Evolutionary conservation across 2,329 filamentous ascomycete species (phyloP), one percentile per base, ranked within the genome.

Genomic region (Bipolaris bicolor): DNA sequence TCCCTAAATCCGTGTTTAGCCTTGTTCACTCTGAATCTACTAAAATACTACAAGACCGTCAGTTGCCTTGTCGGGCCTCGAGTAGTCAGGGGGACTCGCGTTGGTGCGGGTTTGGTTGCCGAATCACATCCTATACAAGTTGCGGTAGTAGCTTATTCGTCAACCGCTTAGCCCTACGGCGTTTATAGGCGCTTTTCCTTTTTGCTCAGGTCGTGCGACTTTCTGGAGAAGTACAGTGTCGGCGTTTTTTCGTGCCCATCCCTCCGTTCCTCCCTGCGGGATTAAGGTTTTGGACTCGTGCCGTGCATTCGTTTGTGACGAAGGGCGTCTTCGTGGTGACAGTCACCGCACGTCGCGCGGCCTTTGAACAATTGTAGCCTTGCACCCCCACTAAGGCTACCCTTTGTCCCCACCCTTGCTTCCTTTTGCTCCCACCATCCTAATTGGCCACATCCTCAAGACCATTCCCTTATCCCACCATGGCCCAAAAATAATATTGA

Each of bases 381-480:
- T 18, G 37, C 60, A 61, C 59, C 58, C 67, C 58, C 63, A 53
- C 37, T 13, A 10, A 29, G 3, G 9, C 7, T 29, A 24, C 62
- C 59, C 50, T 57, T 63, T 65, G 66, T 60, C 58, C 65, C 65
- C 66, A 49, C 58, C 9, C 52, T 59, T 63, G 58, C 60, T 65
- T 58, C 57, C 48, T 37, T 54, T 33, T 46, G 31, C 7, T 24
- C 46, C 41, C 50, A 36, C 34, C 7, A 39, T n/a, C 15, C 9
- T 49, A 36, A 13, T 22, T 34, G 15, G 33, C 36, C 39, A 37
- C 31, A 16, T 22, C 15, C 31, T 36, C 13, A 5, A 13, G 11
- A 18, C 29, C 16, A 48, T 24, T 24, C 18, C 18, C 22, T 37
- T 10, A 7, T 36, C 24, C 45, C 29, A 26, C 33, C 11, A 48